These are phyloP conservation scores for Psilocybe mexicana DNA, from an alignment of 1,284 basidiomycete species.

Conservation along the genomic window DNA sequence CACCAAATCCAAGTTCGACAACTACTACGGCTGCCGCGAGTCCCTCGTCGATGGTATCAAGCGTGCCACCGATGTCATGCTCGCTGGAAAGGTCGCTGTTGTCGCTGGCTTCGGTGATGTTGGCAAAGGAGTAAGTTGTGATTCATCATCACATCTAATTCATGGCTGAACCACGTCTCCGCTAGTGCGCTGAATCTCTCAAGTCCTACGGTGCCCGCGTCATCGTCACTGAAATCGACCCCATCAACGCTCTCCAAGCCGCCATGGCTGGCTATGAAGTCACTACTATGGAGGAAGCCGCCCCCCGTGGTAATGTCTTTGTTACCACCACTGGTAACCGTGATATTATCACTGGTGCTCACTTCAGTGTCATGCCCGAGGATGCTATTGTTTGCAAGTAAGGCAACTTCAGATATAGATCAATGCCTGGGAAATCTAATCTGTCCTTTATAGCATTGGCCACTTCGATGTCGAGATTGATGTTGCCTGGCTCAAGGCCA, in stretches of 20 bases:
- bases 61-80: slow-evolving; percentile 99
- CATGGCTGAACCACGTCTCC: slow-evolving; percentile 9
- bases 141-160: slow-evolving; percentile 7
- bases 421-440: neutral
- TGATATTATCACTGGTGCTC: slow-evolving; percentile 94
- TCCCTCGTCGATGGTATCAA: slow-evolving; percentile 99
- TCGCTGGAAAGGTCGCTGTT: slow-evolving; percentile 98
- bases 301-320: slow-evolving; percentile 87
- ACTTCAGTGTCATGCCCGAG: slow-evolving; percentile 95
- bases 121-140: slow-evolving; percentile 87
- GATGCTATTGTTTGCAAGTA: slow-evolving; percentile 99
- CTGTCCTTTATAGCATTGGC: slow-evolving; percentile 67
- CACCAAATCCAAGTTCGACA: slow-evolving; percentile 99
- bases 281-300: slow-evolving; percentile 97
- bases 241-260: slow-evolving; percentile 99
- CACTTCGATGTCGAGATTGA: slow-evolving; percentile 99
- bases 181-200: slow-evolving; percentile 94
- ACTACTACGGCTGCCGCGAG: slow-evolving; percentile 98
- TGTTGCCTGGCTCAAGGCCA: slow-evolving; percentile 97
- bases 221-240: slow-evolving; percentile 97
- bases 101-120: slow-evolving; percentile 99
- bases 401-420: slow-evolving; percentile 26
- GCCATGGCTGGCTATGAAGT: slow-evolving; percentile 99
- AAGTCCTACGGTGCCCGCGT: slow-evolving; percentile 97
- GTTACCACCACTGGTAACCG: slow-evolving; percentile 99